Percentiles rank a stretch among this genome's conserved stretches.
Conservation (phyloP, 352 stramenopile genomes). For the Phytophthora sp. region DNA sequence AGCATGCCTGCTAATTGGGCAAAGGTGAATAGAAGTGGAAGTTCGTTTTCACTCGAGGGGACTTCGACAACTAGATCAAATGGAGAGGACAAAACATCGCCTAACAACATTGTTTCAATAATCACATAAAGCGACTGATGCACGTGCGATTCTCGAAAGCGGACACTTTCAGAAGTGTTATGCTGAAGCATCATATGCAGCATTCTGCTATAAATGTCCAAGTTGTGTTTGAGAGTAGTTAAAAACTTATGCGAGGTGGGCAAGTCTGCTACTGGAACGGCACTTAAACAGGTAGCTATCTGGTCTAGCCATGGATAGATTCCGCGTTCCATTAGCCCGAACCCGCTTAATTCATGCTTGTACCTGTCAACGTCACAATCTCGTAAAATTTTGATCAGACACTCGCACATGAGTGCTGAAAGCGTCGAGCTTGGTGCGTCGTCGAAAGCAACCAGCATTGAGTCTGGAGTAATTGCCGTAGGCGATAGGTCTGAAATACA, state of each 20-base stretch:
- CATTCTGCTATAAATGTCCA: conserved; percentile 51
- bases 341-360: conserved; percentile 55
- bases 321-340: conserved; percentile 69
- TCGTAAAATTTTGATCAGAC: conserved; percentile 68
- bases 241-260: conserved; percentile 26
- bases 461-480: background rate
- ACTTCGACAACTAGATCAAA: conserved; percentile 17
- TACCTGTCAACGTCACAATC: conserved; percentile 40
- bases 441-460: conserved; percentile 2
- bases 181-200: conserved; percentile 58
- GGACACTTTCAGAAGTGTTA: conserved; percentile 44
- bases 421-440: conserved; percentile 17
- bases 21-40: conserved; percentile 52
- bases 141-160: conserved; percentile 64
- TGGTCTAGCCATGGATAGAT: conserved; percentile 60
- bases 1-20: conserved; percentile 38
- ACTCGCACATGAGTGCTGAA: conserved; percentile 58
- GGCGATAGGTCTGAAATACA: background rate
- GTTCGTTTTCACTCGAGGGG: conserved; percentile 1
- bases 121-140: conserved; percentile 67
- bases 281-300: conserved; percentile 47
- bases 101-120: conserved; percentile 40
- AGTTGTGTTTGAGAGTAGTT: conserved; percentile 34
- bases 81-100: conserved; percentile 30
- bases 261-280: conserved; percentile 8